Evolutionary conservation across 805 yeast species (phyloP), one percentile per base, ranked within the genome.

Genomic region (Danielia oregonensis): DNA sequence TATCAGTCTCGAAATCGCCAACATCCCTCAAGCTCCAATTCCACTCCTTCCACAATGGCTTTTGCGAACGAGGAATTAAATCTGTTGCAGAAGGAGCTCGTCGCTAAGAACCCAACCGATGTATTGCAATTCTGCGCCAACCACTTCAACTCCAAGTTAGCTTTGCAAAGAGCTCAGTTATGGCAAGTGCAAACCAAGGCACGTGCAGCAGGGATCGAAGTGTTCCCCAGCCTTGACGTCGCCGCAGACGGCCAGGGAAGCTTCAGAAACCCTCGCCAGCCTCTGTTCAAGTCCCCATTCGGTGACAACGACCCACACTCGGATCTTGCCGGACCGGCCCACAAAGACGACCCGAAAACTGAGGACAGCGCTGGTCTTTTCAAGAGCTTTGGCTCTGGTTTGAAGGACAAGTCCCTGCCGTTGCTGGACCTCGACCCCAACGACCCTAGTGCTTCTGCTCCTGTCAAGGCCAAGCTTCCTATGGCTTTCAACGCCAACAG

Each of bases 121-220:
- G 64, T 84, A 9, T 55, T 85, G 38, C 88, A 84, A 52, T 85
- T 83, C 61, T 81, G 89, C 50, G 82, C 85, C 36, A 74, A 79
- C 57, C 82, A 80, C 58, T 85, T 85, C 64, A 74, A 73, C 51
- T 56, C 68, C 31, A 74, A 80, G 39, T 62, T 84, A 39, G 79
- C 78, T 45, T 70, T 72, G 19, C 85, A 81, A 51, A 69, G 85
- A 52, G 51, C 65, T 18, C 68, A 66, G 24, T 59, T 72, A 31
- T 75, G 78, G 75, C 55, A 56, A n/a, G 73, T 70, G 38, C 74
- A 70, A 48, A 52, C 63, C 26, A 65, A 64, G 42, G 79, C 78
- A 4, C 60, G 57, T 29, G 63, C 72, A 1, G 69, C 74, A 24
- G 82, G 82, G 1, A 60, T 78, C 19, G 68, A 63, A 27, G 57